Conservation (phyloP, 2,329 filamentous ascomycete species). For the Huntiella abstrusa region DNA sequence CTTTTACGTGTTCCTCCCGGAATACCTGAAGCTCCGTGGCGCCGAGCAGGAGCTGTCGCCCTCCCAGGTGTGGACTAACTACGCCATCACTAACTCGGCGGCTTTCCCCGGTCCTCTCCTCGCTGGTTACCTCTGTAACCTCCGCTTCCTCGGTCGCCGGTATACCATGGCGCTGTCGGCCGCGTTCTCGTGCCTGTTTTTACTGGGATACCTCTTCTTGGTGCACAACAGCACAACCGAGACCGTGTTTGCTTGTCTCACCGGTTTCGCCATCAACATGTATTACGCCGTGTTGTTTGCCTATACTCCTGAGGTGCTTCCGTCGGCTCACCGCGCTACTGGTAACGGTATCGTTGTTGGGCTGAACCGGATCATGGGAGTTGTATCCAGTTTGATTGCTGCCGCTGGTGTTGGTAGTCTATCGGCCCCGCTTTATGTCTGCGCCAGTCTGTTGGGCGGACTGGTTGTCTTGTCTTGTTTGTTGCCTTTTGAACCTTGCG, state of each 20-base stretch:
- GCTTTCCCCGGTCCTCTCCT: constrained; percentile 51
- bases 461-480: constrained; percentile 38
- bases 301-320: constrained; percentile 43
- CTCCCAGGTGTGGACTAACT: constrained; percentile 53
- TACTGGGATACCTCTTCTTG: constrained; percentile 51
- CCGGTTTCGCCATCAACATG: constrained; percentile 49
- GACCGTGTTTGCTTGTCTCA: constrained; percentile 50
- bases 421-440: constrained; percentile 48
- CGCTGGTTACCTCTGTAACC: constrained; percentile 46
- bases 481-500: constrained; percentile 50
- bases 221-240: constrained; percentile 38
- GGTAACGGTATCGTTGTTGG: constrained; percentile 54
- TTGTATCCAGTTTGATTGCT: constrained; percentile 47
- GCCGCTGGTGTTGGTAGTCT: constrained; percentile 30
- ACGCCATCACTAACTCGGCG: constrained; percentile 47
- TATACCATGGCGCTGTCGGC: constrained; percentile 51
- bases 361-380: constrained; percentile 56
- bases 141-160: constrained; percentile 36
- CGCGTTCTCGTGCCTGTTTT: constrained; percentile 47
- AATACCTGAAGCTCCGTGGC: constrained; percentile 26
- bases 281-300: constrained; percentile 53
- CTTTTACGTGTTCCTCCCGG: constrained; percentile 56
- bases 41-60: constrained; percentile 31
- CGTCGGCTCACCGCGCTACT: constrained; percentile 52
- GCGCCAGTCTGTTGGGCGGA: constrained; percentile 42